A percentile compares a stretch with the other conserved stretches of the same genome.
phyloP scores from a whole-genome alignment of 2,329 filamentous ascomycete species.

The Microcera coccophila region DNA sequence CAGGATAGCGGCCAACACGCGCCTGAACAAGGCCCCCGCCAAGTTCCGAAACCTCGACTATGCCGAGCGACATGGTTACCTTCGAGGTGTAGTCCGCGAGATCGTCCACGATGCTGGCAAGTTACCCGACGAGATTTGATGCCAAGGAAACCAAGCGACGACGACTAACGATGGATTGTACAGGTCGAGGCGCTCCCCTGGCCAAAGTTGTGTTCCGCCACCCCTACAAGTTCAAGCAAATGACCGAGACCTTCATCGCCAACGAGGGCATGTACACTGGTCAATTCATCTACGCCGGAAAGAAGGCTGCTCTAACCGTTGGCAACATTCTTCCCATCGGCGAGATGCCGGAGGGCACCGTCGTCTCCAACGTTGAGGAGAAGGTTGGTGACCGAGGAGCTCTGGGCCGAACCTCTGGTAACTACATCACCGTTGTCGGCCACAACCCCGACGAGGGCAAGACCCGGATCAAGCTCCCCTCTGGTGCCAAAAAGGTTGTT shows the following conservation, averaged over 20 bases:
- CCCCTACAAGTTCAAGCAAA: constrained; percentile 96
- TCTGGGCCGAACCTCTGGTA: constrained; percentile 94
- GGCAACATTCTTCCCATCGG: constrained; percentile 95
- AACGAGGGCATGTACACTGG: constrained; percentile 99
- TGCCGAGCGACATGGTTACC: constrained; percentile 95
- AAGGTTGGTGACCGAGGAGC: constrained; percentile 95
- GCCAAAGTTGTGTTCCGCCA: constrained; percentile 96
- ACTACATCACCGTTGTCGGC: constrained; percentile 97
- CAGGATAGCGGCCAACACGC: constrained; percentile 68
- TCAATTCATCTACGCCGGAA: constrained; percentile 99
- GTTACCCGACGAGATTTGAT: constrained; percentile 25
- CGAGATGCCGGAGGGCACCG: constrained; percentile 97
- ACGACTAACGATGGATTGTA: constrained; percentile 25
- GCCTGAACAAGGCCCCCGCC: constrained; percentile 79
- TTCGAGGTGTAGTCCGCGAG: constrained; percentile 96
- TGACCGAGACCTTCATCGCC: constrained; percentile 99
- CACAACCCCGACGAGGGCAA: constrained; percentile 99
- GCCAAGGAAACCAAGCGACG: constrained; percentile 15
- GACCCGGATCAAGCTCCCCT: constrained; percentile 99
- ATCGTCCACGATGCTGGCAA: constrained; percentile 95
- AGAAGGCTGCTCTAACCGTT: constrained; percentile 95
- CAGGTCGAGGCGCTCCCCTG: constrained; percentile 85
- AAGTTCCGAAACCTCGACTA: constrained; percentile 97
- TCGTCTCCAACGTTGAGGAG: constrained; percentile 99
- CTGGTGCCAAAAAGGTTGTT: constrained; percentile 98